Evolutionary conservation across 78 protist species (phyloP), one percentile per base, ranked within the genome.

Genomic region (Emiliania huxleyi): DNA sequence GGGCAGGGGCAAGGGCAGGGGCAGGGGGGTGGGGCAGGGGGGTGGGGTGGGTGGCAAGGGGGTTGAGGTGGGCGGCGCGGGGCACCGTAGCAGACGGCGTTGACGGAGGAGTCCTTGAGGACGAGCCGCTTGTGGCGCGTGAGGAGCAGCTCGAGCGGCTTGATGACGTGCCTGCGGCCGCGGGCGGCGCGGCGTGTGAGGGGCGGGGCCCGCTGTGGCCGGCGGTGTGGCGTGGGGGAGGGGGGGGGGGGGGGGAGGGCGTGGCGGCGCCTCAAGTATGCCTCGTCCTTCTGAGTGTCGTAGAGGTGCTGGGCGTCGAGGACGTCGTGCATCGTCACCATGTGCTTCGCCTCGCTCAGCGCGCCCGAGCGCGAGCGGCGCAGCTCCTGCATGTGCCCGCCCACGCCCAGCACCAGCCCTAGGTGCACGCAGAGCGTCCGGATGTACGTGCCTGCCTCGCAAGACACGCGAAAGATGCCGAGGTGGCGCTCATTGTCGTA

Each of bases 401-500:
- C 99, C 35, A 94, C 97, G 45, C 99, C 99, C 79, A 98, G 96
- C 45, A 99, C 90, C 23, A 99, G 95, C 45, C 99, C 99, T 38
- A 99, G 93, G 95, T 99, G 99, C 29, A 97, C 99, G 87, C 99
- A 99, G 25, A 99, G 98, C 0, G 99, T 99, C 55, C 99, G 97
- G 90, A 99, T 98, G 97, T 99, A 99, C 8, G 99, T 99, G 56
- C 99, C 99, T 8, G 99, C 99, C 95, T 99, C 99, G 95, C 99
- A 99, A 55, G 77, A 77, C 42, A 98, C 98, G 97, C 98, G 94
- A 97, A 99, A 97, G 81, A 99, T 94, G 40, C 97, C 98, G n/a
- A 99, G 96, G 90, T 98, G 48, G 45, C 98, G 93, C 69, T 98
- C 99, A 26, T 19, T 35, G 91, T 99, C 99, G 84, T 49, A 99